Base-by-base conservation (phyloP, 208 protist species). In the Herpetomonas tarakana region DNA sequence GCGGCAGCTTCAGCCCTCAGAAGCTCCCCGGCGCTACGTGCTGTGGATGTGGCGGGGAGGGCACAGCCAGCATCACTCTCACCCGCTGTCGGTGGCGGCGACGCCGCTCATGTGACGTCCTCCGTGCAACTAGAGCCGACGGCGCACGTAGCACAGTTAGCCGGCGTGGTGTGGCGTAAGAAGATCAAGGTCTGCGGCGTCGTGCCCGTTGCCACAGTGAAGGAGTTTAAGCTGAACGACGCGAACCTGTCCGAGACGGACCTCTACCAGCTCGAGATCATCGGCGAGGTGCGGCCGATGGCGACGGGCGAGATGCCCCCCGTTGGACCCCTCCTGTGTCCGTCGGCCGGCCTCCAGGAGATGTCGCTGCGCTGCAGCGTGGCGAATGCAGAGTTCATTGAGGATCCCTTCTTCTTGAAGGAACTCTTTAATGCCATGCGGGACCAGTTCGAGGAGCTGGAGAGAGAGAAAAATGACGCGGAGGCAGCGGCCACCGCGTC, bases 361-460 rank as follows among this genome's bases (percentile, higher is more conserved):
- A 28, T 41, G 52, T 2, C 22, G 19, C 16, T 11, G 21, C 52
- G 63, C 16, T 29, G 26, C 30, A 38, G 27, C n/a, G 28, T 50
- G 9, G 50, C 27, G 58, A 78, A 79, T 58, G 71, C 76, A n/a
- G 79, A 65, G n/a, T 79, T 70, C 52, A 62, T 86, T 4, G 26
- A 54, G 3, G 83, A 90, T 46, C 78, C 83, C 0, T 81, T 79
- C 35, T 78, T 76, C 24, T 56, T 90, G 9, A 73, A 69, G 27
- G 76, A 90, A 45, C 65, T 90, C 14, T 87, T 78, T 31, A 76
- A 91, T 16, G 49, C 49, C 18, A 62, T 91, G 16, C 76, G 78
- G 2, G 71, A 79, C 14, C 78, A 82, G 50, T 91, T 83, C 45
- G 61, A 74, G 25, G 51, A 75, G 46, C 47, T 84, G 25, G 27